Conservation (phyloP, 768 basidiomycete species). For the Lenzites betulinus region DNA sequence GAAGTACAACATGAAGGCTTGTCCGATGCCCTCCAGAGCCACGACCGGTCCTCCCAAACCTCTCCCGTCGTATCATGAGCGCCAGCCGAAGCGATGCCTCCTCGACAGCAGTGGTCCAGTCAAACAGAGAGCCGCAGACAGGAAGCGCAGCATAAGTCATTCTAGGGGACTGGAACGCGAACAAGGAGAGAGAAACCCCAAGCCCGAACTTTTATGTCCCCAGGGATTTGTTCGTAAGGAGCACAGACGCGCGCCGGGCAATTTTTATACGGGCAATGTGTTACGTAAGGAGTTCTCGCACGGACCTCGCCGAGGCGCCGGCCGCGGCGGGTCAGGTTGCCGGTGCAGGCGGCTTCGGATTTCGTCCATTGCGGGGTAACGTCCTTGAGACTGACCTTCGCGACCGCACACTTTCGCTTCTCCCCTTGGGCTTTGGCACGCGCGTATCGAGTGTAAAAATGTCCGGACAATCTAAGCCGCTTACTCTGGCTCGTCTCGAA, state of each 20-base stretch:
- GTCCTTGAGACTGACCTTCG: not conserved
- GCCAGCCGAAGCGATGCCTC: slow-evolving; percentile 75
- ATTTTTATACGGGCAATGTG: slow-evolving; percentile 33
- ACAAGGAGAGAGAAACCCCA: slow-evolving; percentile 80
- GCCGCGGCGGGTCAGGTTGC: slow-evolving; percentile 1
- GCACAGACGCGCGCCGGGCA: slow-evolving; percentile 22
- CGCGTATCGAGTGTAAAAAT: slow-evolving; percentile 35
- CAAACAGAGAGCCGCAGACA: slow-evolving; percentile 41
- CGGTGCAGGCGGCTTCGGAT: slow-evolving; percentile 4
- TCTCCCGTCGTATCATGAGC: slow-evolving; percentile 58
- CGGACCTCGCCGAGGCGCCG: slow-evolving; percentile 6
- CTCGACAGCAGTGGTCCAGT: slow-evolving; percentile 45
- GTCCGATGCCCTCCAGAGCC: slow-evolving; percentile 34
- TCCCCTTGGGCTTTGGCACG: not conserved
- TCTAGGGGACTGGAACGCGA: slow-evolving; percentile 96
- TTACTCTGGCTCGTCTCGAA: slow-evolving; percentile 53
- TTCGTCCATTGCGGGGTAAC: not conserved
- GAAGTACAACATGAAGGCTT: not conserved
- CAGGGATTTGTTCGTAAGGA: slow-evolving; percentile 68
- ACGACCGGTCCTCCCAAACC: slow-evolving; percentile 39
- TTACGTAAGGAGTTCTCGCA: slow-evolving; percentile 47
- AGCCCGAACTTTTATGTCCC: slow-evolving; percentile 95
- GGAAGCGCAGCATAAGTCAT: slow-evolving; percentile 37
- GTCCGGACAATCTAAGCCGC: slow-evolving; percentile 51
- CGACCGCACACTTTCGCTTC: not conserved